Evolutionary conservation across 768 basidiomycete species (phyloP).

Genomic region (Kondoa malvinella): DNA sequence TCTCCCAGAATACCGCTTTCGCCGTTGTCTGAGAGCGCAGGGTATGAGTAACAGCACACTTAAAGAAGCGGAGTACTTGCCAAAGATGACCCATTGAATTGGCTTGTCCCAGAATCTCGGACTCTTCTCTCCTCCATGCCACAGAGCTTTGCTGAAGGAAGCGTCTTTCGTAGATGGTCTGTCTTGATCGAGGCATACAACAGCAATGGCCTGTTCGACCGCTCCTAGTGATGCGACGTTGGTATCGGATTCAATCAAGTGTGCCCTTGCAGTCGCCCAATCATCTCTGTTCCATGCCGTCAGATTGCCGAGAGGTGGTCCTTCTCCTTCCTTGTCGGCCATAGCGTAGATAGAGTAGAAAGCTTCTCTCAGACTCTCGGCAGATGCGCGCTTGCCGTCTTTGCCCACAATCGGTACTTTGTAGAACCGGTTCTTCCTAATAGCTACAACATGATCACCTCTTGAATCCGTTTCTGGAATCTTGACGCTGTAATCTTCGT

Average conservation of each 20-base stretch:
- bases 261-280: conserved; percentile 65
- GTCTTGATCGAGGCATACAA: conserved; percentile 70
- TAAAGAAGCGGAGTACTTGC: too few relatives aligned
- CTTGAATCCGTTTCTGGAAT: conserved; percentile 42
- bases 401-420: conserved; percentile 49
- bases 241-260: conserved; percentile 33
- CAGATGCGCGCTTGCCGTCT: conserved; percentile 11
- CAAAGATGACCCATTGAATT: conserved; percentile 69
- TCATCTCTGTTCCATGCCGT: conserved; percentile 74
- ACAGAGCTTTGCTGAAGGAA: conserved; percentile 20
- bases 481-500: conserved; percentile 66
- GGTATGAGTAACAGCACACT: too few relatives aligned
- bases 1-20: conserved; percentile 64
- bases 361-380: conserved; percentile 40
- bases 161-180: conserved; percentile 36
- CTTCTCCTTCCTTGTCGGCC: conserved; percentile 2
- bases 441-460: conserved; percentile 73
- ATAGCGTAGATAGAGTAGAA: conserved; percentile 10
- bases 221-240: conserved; percentile 54
- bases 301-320: conserved; percentile 43
- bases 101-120: conserved; percentile 87
- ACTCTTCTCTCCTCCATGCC: conserved; percentile 57
- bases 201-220: conserved; percentile 74
- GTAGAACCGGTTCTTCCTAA: conserved; percentile 79
- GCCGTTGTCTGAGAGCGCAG: conserved; percentile 77